A percentile compares a stretch with the other conserved stretches of the same genome.
These are phyloP conservation scores for Starmera dryadoides DNA, from an alignment of 805 yeast genomes.

Conservation along the genomic window DNA sequence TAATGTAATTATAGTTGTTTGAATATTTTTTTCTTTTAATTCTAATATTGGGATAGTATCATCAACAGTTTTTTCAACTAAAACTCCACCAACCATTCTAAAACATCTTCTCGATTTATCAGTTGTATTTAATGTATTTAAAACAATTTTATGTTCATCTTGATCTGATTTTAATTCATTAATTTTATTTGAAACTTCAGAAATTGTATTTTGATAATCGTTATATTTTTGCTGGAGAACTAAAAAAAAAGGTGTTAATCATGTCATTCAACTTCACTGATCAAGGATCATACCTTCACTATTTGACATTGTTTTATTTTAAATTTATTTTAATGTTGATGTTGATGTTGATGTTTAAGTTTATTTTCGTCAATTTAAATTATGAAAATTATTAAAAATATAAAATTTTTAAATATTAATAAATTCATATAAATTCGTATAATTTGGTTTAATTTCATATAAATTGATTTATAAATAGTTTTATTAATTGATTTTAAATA, in stretches of 20 bases:
- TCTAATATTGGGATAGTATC: slow-evolving; percentile 62
- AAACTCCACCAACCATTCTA: slow-evolving; percentile 91
- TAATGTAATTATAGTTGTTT: slow-evolving; percentile 25
- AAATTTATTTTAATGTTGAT: no score
- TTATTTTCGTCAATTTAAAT: no score
- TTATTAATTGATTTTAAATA: no score
- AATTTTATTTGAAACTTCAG: slow-evolving; percentile 37
- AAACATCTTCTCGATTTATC: slow-evolving; percentile 68
- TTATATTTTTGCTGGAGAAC: slow-evolving; percentile 44
- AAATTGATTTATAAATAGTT: no score
- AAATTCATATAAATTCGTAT: no score
- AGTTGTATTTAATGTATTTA: slow-evolving; percentile 45
- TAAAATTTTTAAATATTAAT: no score
- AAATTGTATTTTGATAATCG: slow-evolving; percentile 41
- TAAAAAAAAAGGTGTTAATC: slow-evolving; percentile 4
- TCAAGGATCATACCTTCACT: no score
- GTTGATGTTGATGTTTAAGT: no score
- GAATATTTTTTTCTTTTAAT: slow-evolving; percentile 44
- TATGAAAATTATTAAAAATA: no score
- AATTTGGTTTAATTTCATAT: no score
- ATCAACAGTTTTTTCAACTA: slow-evolving; percentile 76
- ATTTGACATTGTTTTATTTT: no score
- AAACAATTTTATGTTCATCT: slow-evolving; percentile 44
- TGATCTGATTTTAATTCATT: slow-evolving; percentile 41
- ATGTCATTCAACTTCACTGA: no score